Base-by-base conservation (phyloP, 2,329 filamentous ascomycete genomes). In the Neodidymelliopsis sp. region DNA sequence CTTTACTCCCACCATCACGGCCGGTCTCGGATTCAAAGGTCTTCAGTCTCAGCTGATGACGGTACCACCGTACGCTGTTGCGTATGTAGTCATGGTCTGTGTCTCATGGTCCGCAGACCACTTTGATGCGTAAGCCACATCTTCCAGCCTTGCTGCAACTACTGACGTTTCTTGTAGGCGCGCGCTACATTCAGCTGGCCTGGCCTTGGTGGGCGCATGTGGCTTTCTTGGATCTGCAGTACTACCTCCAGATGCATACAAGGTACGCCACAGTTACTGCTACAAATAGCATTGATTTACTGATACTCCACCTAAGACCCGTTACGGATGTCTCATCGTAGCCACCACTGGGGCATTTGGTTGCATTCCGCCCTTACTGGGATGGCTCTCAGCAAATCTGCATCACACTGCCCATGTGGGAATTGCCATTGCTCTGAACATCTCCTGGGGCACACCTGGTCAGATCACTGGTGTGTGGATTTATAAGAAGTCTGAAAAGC, bases 391-490 rank as follows among this genome's bases (percentile, higher is more conserved):
- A 84, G 83, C 7, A 84, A 90, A 90, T 62, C 75, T 88, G 37
- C 82, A 82, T 62, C 84, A 79, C 44, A 89, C 87, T 0, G 82
- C 83, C 0, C 80, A 85, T 0, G 82, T 83, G 0, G 87, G 87
- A 0, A 77, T 90, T 9, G 87, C 86, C 2, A 87, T 90, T 45
- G 87, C 86, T 0, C 71, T 90, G 53, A 89, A 90, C 54, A 82
- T 90, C 12, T 84, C 83, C 2, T 79, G 88, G 37, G 86, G 85
- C 0, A 86, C 85, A 0, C 78, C 86, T 0, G 87, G 87, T 0
- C 87, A 90, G 68, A 90, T 90, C 29, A 81, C 84, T 0, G 87
- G 86, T 0, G 85, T 89, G 1, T 90, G 86, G 86, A 89, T 89
- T 53, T 90, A 89, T 72, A 87, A 86, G 63, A 77, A 81, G 1